Conservation (phyloP, 2,329 filamentous ascomycete species). For the Colletotrichum endophyticum region DNA sequence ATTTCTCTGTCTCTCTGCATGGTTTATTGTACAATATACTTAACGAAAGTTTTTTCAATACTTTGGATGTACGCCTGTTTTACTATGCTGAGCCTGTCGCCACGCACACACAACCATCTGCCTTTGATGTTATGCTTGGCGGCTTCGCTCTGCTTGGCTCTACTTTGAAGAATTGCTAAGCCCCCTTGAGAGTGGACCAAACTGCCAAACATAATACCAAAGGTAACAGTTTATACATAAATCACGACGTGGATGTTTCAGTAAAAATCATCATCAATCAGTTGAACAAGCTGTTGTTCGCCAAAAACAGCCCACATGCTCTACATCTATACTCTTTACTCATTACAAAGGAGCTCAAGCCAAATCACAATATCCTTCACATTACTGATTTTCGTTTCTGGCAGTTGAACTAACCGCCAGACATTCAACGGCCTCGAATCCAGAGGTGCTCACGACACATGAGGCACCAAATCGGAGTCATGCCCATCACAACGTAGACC, state of each 20-base stretch:
- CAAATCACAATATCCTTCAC: neutral
- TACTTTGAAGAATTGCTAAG: fast-evolving
- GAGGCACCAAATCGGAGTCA: neutral
- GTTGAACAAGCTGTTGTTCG: neutral
- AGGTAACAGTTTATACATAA: fast-evolving
- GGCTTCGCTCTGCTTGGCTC: too few relatives aligned
- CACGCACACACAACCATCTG: fast-evolving
- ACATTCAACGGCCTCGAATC: neutral
- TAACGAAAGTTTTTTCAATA: neutral
- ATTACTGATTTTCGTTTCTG: neutral
- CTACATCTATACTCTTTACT: neutral
- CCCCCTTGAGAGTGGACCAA: neutral
- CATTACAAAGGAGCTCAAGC: neutral
- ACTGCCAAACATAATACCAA: neutral
- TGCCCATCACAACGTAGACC: neutral
- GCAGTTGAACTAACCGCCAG: neutral
- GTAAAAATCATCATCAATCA: neutral
- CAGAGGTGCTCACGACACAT: neutral
- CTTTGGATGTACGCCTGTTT: neutral
- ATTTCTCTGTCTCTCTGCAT: fast-evolving
- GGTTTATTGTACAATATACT: neutral
- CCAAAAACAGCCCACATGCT: neutral
- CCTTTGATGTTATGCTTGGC: neutral
- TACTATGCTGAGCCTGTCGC: neutral
- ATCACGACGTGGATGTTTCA: neutral